Evolutionary conservation across 768 basidiomycete species (phyloP), one percentile per base, ranked within the genome.

Genomic region (Panaeolus papilionaceus): DNA sequence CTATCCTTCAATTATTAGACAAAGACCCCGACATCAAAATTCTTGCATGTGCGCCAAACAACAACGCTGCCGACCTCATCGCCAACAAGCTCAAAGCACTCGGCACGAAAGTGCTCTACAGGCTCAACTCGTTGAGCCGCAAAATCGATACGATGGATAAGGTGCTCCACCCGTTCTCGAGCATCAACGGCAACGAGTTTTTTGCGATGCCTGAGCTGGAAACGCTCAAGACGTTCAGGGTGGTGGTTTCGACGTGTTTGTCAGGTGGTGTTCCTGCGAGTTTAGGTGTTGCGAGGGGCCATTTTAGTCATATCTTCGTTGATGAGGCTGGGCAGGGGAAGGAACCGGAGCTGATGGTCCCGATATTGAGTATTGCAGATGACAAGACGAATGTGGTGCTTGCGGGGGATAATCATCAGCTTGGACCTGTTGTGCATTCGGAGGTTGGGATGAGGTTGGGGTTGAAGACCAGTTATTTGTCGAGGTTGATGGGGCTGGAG

Each of bases 241-340:
- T 89, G 9, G 79, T 91, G 23, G 84, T 90, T 0, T 78, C 86
- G 3, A 91, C 89, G 0, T 90, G 89, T 73, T 69, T 87, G 10
- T 85, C 87, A 0, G 89, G 82, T 0, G 81, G 81, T 4, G 78
- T 86, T 1, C 82, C 85, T 3, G 80, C 83, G 33, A 80, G 79
- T 4, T 69, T 88, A 9, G 88, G 88, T 0, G 44, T 89, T 26
- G 73, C 76, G 38, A 76, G 81, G 14, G 89, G 89, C 0, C 86
- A 88, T 72, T 91, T 86, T 70, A 84, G 75, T 0, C 86, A 89
- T 68, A 85, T 91, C 18, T 86, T 91, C 69, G 77, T 88, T 45
- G 89, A 91, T 70, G 89, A 91, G 68, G 89, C 88, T 5, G 89
- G 88, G 0, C 89, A 91, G 70, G 89, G 84, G 0, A 83, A 83